Conservation (phyloP, 257 asterid genomes). For the Gynochthodes officinalis region DNA sequence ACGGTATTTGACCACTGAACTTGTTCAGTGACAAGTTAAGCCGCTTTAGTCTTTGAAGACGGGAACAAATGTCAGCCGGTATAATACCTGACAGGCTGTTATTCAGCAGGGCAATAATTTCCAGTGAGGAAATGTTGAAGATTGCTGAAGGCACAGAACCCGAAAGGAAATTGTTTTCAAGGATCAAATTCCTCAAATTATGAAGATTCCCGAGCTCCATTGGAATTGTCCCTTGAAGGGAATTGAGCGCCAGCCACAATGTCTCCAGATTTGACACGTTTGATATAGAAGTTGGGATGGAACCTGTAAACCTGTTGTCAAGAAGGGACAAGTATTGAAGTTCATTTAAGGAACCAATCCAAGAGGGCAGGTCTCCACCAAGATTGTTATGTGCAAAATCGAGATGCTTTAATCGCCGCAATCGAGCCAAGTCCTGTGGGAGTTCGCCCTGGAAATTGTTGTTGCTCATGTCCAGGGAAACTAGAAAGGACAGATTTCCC, state of each 20-base stretch:
- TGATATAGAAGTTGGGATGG: constrained; percentile 3
- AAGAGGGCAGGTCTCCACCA: constrained; percentile 8
- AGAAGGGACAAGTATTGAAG: background rate
- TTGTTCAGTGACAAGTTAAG: background rate
- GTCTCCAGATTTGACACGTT: constrained; percentile 5
- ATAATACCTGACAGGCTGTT: constrained; percentile 5
- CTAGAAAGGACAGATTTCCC: constrained; percentile 29
- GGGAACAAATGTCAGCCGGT: background rate
- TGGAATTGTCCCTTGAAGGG: constrained; percentile 12
- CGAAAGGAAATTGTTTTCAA: constrained; percentile 5
- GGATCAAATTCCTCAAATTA: background rate
- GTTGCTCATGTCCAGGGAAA: constrained; percentile 9
- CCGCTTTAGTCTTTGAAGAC: background rate
- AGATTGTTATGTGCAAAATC: background rate
- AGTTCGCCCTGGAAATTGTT: constrained; percentile 20
- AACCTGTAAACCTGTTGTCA: constrained; percentile 8
- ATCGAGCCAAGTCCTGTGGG: background rate
- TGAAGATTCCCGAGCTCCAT: constrained; percentile 8
- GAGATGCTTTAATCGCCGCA: constrained; percentile 9
- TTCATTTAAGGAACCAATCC: background rate
- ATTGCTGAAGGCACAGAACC: background rate
- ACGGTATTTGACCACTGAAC: background rate
- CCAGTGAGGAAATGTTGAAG: constrained; percentile 9
- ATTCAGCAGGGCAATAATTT: background rate
- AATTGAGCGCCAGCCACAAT: background rate